Conservation (phyloP, 2,329 filamentous ascomycete species). For the Didymella exigua region DNA sequence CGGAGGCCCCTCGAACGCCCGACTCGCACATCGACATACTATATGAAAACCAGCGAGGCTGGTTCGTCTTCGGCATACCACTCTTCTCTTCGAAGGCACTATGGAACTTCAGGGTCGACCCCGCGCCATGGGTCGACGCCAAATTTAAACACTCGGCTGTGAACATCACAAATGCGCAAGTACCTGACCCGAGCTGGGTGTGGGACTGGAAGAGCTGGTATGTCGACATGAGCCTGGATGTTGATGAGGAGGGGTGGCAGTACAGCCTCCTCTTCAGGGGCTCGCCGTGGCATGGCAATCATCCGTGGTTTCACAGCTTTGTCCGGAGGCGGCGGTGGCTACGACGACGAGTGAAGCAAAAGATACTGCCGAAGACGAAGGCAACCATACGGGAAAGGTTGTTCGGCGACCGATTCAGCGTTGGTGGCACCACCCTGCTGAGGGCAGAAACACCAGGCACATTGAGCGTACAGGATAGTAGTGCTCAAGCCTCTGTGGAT, state of each 20-base stretch:
- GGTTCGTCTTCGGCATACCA: slow-evolving; percentile 84
- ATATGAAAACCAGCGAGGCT: slow-evolving; percentile 94
- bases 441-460: slow-evolving; percentile 51
- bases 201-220: slow-evolving; percentile 81
- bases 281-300: slow-evolving; percentile 78
- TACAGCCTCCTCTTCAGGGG: slow-evolving; percentile 84
- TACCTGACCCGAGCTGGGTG: slow-evolving; percentile 93
- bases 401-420: slow-evolving; percentile 48
- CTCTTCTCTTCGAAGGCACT: slow-evolving; percentile 89
- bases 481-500: slow-evolving; percentile 45
- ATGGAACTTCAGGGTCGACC: slow-evolving; percentile 75
- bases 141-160: slow-evolving; percentile 62
- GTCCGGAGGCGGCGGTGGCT: slow-evolving; percentile 91
- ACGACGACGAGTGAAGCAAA: slow-evolving; percentile 74
- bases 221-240: slow-evolving; percentile 77
- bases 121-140: slow-evolving; percentile 80
- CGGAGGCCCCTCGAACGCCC: slow-evolving; percentile 27
- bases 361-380: slow-evolving; percentile 43
- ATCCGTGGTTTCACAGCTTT: slow-evolving; percentile 92
- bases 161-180: slow-evolving; percentile 82
- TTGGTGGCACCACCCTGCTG: slow-evolving; percentile 46
- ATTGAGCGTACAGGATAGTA: slow-evolving; percentile 45
- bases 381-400: slow-evolving; percentile 39
- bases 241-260: slow-evolving; percentile 93
- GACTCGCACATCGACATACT: slow-evolving; percentile 72